These are phyloP conservation scores for Pichia heedii DNA, from an alignment of 805 yeast species.

Conservation along the genomic window DNA sequence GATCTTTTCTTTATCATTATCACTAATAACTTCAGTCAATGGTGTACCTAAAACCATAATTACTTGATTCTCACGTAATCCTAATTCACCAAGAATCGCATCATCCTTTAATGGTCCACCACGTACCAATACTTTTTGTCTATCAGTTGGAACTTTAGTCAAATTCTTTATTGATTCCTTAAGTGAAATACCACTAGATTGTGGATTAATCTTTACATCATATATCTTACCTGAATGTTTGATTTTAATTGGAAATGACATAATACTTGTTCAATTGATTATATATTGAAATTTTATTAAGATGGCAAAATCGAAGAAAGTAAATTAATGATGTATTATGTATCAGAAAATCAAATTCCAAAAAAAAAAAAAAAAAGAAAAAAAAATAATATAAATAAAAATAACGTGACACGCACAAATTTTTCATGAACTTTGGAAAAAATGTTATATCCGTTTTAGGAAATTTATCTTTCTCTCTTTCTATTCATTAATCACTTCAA, in stretches of 20 bases:
- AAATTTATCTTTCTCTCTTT: neutral
- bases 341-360: no score
- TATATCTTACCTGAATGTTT: slow-evolving; percentile 65
- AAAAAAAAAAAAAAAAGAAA: no score
- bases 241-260: slow-evolving; percentile 23
- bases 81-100: slow-evolving; percentile 31
- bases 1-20: slow-evolving; percentile 39
- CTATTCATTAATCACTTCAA: neutral
- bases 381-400: no score
- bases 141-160: slow-evolving; percentile 77
- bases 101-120: slow-evolving; percentile 84
- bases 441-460: neutral
- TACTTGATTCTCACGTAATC: slow-evolving; percentile 53
- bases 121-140: slow-evolving; percentile 85
- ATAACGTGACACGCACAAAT: no score
- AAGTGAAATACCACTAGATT: slow-evolving; percentile 50
- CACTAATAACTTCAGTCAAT: slow-evolving; percentile 40
- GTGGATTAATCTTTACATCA: slow-evolving; percentile 45
- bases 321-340: no score
- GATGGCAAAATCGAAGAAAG: neutral
- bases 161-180: slow-evolving; percentile 61
- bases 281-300: no score
- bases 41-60: slow-evolving; percentile 93
- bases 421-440: no score
- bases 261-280: neutral